Evolutionary conservation across 2,329 filamentous ascomycete species (phyloP).

Genomic region (Paecilomyces dactylethromorphus): DNA sequence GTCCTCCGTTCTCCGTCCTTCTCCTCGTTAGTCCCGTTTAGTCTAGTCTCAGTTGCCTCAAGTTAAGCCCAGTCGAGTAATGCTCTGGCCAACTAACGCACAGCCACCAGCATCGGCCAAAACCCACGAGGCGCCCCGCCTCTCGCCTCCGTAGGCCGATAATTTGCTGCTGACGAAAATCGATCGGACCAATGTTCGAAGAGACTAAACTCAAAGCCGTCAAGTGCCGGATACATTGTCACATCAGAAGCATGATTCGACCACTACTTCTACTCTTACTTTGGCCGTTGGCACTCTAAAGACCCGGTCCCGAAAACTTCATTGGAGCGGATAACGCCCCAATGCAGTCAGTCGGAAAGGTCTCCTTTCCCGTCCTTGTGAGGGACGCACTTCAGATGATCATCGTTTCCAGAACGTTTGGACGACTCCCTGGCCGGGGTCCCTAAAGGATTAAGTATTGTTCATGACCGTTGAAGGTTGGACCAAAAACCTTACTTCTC

Average conservation of each 20-base stretch:
- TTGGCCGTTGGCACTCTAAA: not conserved
- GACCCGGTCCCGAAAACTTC: not conserved
- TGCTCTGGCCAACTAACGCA: not conserved
- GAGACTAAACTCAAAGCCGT: not conserved
- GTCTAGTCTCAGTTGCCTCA: too few species aligned
- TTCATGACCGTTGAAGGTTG: not conserved
- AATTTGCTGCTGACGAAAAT: not conserved
- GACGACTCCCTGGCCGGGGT: not conserved
- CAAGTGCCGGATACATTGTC: not conserved
- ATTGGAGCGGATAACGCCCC: not conserved
- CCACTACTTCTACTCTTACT: not conserved
- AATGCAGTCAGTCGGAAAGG: too few species aligned
- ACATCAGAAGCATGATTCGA: not conserved
- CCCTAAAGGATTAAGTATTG: not conserved
- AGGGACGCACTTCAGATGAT: not conserved
- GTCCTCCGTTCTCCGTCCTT: too few species aligned
- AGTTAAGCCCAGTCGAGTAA: too few species aligned
- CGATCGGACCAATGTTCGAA: not conserved
- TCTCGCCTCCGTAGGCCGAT: conserved; percentile 1
- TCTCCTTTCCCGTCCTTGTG: not conserved
- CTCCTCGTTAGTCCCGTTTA: too few species aligned
- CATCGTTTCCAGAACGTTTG: not conserved
- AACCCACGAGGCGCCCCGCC: not conserved
- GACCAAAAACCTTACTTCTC: not conserved
- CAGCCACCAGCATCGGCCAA: not conserved